Evolutionary conservation across 306 rosid genomes (phyloP).

Genomic region (Sophora flavescens): DNA sequence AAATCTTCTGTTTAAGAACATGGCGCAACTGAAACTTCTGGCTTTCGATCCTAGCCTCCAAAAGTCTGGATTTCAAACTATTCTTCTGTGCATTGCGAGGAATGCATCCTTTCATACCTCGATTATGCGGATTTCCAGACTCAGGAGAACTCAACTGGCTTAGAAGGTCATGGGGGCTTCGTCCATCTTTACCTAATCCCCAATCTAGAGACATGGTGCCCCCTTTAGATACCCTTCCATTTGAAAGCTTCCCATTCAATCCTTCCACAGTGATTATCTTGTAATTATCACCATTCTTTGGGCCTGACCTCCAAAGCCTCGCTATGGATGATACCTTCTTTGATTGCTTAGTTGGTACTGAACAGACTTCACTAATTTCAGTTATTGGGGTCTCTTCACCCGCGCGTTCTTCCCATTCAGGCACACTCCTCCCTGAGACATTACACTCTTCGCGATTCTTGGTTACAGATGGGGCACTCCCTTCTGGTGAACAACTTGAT

Average conservation of each 20-base stretch:
- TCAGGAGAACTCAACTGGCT: constrained; percentile 82
- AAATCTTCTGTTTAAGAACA: constrained; percentile 87
- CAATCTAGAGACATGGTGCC: constrained; percentile 69
- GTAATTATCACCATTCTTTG: constrained; percentile 68
- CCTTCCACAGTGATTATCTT: constrained; percentile 79
- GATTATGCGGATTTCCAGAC: constrained; percentile 59
- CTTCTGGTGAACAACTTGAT: constrained; percentile 82
- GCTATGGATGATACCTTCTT: constrained; percentile 81
- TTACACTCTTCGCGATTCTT: constrained; percentile 67
- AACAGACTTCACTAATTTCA: constrained; percentile 80
- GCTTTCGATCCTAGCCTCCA: constrained; percentile 92
- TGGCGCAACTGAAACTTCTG: constrained; percentile 88
- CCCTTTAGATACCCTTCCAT: constrained; percentile 76
- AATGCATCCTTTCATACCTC: constrained; percentile 84
- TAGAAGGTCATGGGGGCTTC: constrained; percentile 74
- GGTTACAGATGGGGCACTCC: constrained; percentile 68
- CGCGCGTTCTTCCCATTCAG: constrained; percentile 78
- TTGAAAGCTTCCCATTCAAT: constrained; percentile 72
- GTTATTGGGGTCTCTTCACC: constrained; percentile 70
- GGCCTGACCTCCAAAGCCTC: constrained; percentile 84
- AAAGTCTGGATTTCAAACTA: constrained; percentile 84
- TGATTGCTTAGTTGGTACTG: constrained; percentile 64
- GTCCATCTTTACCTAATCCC: constrained; percentile 61
- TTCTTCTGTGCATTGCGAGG: constrained; percentile 74
- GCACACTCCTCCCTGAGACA: constrained; percentile 64